phyloP scores from a whole-genome alignment of 768 basidiomycete species.

The Mycena chlorophos region DNA sequence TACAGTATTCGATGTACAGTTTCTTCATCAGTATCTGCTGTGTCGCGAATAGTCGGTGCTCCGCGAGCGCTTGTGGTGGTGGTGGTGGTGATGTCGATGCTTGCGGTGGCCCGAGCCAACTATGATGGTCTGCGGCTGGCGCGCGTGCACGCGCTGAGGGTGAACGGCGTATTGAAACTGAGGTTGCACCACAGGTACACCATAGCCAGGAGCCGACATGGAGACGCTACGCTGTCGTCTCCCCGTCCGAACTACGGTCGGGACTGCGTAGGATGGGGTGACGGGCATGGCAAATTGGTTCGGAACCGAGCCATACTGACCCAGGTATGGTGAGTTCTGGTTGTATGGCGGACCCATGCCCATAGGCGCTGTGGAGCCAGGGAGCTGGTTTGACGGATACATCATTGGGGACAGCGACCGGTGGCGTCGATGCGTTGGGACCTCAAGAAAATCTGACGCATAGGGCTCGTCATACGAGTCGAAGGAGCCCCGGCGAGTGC shows the following conservation, averaged over 20 bases:
- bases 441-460: slow-evolving; percentile 36
- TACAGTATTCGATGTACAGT: not conserved
- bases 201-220: slow-evolving; percentile 33
- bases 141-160: slow-evolving; percentile 9
- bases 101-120: slow-evolving; percentile 29
- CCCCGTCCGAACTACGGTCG: slow-evolving; percentile 29
- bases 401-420: slow-evolving; percentile 34
- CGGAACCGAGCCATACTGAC: not conserved
- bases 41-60: slow-evolving; percentile 25
- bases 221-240: slow-evolving; percentile 35
- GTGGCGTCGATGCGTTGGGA: slow-evolving; percentile 25
- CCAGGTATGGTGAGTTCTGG: slow-evolving; percentile 20
- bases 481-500: slow-evolving; percentile 31
- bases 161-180: slow-evolving; percentile 11
- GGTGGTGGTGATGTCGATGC: slow-evolving; percentile 33
- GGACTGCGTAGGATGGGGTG: slow-evolving; percentile 11
- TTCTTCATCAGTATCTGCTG: not conserved
- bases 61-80: slow-evolving; percentile 29
- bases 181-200: slow-evolving; percentile 2
- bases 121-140: slow-evolving; percentile 31
- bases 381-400: slow-evolving; percentile 27
- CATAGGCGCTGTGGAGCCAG: slow-evolving; percentile 15
- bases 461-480: slow-evolving; percentile 36
- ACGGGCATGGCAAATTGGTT: slow-evolving; percentile 16
- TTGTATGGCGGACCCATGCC: not conserved